These are phyloP conservation scores for Claviceps pazoutovae DNA, from an alignment of 2,329 filamentous ascomycete species.

Conservation along the genomic window DNA sequence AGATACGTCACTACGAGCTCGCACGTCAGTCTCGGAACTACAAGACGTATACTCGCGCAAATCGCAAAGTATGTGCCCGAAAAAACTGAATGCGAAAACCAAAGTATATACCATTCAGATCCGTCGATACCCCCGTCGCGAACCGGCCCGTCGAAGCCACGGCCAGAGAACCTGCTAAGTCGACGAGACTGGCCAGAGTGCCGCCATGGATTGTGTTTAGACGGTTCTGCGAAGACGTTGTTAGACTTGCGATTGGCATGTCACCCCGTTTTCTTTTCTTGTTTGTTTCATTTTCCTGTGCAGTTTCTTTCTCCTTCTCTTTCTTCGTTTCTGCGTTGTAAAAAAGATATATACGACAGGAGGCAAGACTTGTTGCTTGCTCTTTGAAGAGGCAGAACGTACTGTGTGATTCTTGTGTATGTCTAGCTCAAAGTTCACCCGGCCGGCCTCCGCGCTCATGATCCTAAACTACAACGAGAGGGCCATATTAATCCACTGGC, in stretches of 20 bases:
- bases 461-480: slow-evolving; percentile 44
- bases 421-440: slow-evolving; percentile 62
- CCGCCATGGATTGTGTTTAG: slow-evolving; percentile 65
- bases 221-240: slow-evolving; percentile 43
- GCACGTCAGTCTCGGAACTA: neutral
- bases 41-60: no score
- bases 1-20: slow-evolving; percentile 46
- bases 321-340: neutral
- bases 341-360: no score
- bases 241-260: no score
- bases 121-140: slow-evolving; percentile 50
- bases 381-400: slow-evolving; percentile 9
- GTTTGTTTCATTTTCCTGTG: neutral
- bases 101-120: slow-evolving; percentile 40
- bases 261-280: neutral
- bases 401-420: slow-evolving; percentile 66
- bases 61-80: no score
- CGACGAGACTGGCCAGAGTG: slow-evolving; percentile 63
- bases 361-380: no score
- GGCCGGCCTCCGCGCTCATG: slow-evolving; percentile 47
- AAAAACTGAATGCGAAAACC: neutral
- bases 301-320: neutral
- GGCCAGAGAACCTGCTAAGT: slow-evolving; percentile 50
- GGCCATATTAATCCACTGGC: neutral
- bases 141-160: slow-evolving; percentile 51